Evolutionary conservation across 73 alveolate species (phyloP).

Genomic region (Paramecium octaurelia): DNA sequence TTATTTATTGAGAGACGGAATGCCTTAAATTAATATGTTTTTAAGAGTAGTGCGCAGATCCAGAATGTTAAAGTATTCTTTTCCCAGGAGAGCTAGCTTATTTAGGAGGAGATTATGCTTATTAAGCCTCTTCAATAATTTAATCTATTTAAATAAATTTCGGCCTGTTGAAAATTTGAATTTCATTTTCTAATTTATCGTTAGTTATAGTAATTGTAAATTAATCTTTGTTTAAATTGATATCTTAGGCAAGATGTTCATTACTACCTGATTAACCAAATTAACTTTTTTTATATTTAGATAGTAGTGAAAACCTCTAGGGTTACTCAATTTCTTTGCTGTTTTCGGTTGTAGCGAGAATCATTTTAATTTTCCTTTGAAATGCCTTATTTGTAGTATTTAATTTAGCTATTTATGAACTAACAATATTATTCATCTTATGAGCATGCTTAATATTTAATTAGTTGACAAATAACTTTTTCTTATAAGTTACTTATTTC

Average conservation of each 20-base stretch:
- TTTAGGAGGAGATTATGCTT: neutral
- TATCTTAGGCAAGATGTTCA: neutral
- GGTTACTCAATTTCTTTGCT: neutral
- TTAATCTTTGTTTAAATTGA: neutral
- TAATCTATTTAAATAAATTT: neutral
- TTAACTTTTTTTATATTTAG: neutral
- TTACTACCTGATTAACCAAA: neutral
- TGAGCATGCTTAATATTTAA: neutral
- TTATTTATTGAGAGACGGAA: neutral
- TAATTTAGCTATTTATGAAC: neutral
- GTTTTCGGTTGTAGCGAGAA: neutral
- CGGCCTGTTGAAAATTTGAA: neutral
- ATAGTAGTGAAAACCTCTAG: neutral
- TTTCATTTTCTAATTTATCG: neutral
- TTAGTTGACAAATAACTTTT: neutral
- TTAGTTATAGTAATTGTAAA: neutral
- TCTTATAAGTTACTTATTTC: neutral
- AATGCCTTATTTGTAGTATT: slow-evolving; percentile 2
- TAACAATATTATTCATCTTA: neutral
- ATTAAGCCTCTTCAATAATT: neutral
- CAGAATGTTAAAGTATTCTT: neutral
- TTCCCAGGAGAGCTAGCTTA: neutral
- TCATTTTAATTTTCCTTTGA: slow-evolving; percentile 1
- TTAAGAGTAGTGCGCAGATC: neutral
- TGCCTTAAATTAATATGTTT: neutral